Evolutionary conservation across 2,329 filamentous ascomycete species (phyloP).

Genomic region (Aureobasidium sp.): DNA sequence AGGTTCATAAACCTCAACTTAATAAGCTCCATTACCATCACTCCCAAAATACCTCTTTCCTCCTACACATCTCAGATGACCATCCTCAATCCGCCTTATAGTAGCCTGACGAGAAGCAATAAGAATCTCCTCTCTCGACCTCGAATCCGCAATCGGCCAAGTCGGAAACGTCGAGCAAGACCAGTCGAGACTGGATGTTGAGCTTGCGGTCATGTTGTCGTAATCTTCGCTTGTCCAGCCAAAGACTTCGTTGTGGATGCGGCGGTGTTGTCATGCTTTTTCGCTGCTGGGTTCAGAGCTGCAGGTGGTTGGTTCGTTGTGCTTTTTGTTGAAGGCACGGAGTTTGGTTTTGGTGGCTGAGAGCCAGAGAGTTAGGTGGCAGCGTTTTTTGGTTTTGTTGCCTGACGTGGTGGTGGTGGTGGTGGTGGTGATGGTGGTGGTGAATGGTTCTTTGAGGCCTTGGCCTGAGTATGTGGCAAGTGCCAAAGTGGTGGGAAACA

Average conservation of each 20-base stretch:
- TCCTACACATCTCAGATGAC: too few species aligned
- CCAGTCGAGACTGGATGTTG: too few species aligned
- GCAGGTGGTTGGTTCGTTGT: not conserved
- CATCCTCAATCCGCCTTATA: too few species aligned
- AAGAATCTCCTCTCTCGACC: too few species aligned
- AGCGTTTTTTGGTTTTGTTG: not conserved
- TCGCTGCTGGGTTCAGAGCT: not conserved
- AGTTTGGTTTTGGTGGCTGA: not conserved
- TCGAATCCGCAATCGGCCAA: too few species aligned
- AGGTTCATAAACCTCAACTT: too few species aligned
- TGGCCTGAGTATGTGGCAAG: not conserved
- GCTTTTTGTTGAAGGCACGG: not conserved
- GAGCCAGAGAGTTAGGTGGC: not conserved
- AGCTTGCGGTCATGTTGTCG: not conserved
- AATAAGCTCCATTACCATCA: too few species aligned
- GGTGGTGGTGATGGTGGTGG: too few species aligned
- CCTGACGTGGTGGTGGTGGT: too few species aligned
- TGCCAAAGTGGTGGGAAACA: not conserved
- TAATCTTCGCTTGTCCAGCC: not conserved
- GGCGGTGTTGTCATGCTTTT: not conserved
- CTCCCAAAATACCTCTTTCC: too few species aligned
- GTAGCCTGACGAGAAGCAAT: too few species aligned
- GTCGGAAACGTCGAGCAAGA: too few species aligned
- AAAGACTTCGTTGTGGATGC: constrained; percentile 14
- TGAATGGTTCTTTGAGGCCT: not conserved